These are phyloP conservation scores for Sordaria brevicollis DNA, from an alignment of 495 filamentous ascomycete species.

Conservation along the genomic window DNA sequence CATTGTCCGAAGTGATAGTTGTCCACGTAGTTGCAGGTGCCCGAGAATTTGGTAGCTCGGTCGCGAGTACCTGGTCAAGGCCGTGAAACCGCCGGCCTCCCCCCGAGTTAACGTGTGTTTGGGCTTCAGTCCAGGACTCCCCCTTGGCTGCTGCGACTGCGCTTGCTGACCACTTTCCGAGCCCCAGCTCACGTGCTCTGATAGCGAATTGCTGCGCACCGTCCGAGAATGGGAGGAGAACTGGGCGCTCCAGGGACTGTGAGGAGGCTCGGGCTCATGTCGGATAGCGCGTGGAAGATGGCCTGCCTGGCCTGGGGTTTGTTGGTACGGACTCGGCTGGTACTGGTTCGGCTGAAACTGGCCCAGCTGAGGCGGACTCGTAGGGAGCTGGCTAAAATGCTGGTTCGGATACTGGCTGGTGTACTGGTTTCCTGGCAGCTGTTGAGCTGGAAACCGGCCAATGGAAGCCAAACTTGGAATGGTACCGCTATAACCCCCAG, in stretches of 20 bases:
- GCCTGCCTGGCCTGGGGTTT: not conserved
- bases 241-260: constrained; percentile 29
- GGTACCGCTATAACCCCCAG: not conserved
- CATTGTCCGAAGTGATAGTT: constrained; percentile 43
- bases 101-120: constrained; percentile 6
- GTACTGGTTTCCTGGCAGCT: no score
- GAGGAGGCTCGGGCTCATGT: constrained; percentile 25
- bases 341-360: not conserved
- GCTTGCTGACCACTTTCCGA: constrained; percentile 18
- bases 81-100: constrained; percentile 18
- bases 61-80: constrained; percentile 28
- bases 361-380: not conserved
- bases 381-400: constrained; percentile 5
- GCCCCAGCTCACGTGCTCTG: constrained; percentile 29
- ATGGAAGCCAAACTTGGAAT: not conserved
- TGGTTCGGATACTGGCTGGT: no score
- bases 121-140: constrained; percentile 28
- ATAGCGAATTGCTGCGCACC: constrained; percentile 27
- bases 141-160: constrained; percentile 31
- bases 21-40: constrained; percentile 46
- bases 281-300: constrained; percentile 8
- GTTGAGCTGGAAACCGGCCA: not conserved
- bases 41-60: constrained; percentile 23
- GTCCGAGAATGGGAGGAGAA: constrained; percentile 31
- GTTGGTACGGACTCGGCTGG: not conserved